A percentile compares a stretch with the other conserved stretches of the same genome.
These are phyloP conservation scores for Scedosporium boydii DNA, from an alignment of 2,329 filamentous ascomycete genomes.

Conservation along the genomic window DNA sequence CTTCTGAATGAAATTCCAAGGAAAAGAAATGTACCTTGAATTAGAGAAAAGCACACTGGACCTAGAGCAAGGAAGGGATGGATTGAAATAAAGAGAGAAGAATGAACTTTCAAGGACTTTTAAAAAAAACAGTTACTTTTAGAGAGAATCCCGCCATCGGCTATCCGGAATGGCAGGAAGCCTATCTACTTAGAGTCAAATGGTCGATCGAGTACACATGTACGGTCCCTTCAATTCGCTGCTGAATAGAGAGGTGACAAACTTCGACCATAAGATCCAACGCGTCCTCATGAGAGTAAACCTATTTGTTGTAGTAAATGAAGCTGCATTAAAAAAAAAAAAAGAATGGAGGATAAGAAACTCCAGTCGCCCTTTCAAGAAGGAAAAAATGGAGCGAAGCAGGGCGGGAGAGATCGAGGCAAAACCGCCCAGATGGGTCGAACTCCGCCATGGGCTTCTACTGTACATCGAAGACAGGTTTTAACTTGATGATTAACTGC, in stretches of 20 bases:
- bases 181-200: too few species aligned
- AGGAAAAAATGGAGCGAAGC: not conserved
- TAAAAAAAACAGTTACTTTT: not conserved
- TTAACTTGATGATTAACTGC: constrained; percentile 89
- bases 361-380: not conserved
- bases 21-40: constrained; percentile 3
- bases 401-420: not conserved
- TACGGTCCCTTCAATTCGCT: too few species aligned
- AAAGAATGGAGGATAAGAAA: too few species aligned
- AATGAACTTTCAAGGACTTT: not conserved
- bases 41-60: not conserved
- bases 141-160: too few species aligned
- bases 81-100: not conserved
- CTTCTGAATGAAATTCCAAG: not conserved
- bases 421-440: not conserved
- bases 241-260: too few species aligned
- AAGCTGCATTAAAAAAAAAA: too few species aligned
- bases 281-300: too few species aligned
- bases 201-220: too few species aligned
- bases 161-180: too few species aligned
- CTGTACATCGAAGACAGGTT: constrained; percentile 83
- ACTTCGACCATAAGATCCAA: too few species aligned
- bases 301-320: too few species aligned
- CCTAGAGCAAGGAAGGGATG: not conserved
- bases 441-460: constrained; percentile 27